Percentiles rank a stretch among this genome's conserved stretches.
Evolutionary conservation across 2,329 filamentous ascomycete genomes (phyloP).

Genomic region (Sporothrix dimorphospora): DNA sequence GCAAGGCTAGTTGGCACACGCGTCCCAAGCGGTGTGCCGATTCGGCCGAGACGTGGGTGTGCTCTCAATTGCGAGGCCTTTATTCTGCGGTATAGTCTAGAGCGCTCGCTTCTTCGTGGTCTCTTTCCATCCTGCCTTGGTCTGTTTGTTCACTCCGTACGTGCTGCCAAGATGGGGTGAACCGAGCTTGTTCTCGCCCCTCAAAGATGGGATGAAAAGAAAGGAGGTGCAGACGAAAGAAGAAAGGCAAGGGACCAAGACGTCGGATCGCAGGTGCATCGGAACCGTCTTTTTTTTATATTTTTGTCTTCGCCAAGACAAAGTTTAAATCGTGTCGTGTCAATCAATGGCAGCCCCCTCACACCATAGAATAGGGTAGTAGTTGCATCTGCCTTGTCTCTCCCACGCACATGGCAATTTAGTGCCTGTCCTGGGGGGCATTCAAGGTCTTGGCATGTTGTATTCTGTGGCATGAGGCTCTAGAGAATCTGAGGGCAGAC

Average conservation of each 20-base stretch:
- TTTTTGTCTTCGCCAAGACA: slow-evolving; percentile 3
- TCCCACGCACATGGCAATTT: background rate
- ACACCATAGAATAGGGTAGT: background rate
- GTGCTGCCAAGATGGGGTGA: slow-evolving; percentile 5
- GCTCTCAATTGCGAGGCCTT: background rate
- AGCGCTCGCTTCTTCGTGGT: background rate
- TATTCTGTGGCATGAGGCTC: background rate
- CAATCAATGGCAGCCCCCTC: background rate
- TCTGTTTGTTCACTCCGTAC: background rate
- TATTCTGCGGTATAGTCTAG: background rate
- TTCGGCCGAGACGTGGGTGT: slow-evolving; percentile 1
- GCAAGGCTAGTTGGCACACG: background rate
- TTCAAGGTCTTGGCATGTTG: background rate
- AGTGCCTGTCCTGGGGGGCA: background rate
- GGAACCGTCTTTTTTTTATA: background rate
- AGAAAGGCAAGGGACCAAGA: background rate
- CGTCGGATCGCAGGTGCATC: background rate
- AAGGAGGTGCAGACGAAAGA: background rate
- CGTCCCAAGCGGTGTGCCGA: background rate
- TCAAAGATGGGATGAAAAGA: background rate
- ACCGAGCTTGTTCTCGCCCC: background rate
- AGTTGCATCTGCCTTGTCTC: background rate
- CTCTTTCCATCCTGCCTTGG: background rate
- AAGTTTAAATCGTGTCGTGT: background rate
- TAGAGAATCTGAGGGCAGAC: background rate